These are phyloP conservation scores for Naegleria lovaniensis DNA, from an alignment of 208 protist species.

Conservation along the genomic window DNA sequence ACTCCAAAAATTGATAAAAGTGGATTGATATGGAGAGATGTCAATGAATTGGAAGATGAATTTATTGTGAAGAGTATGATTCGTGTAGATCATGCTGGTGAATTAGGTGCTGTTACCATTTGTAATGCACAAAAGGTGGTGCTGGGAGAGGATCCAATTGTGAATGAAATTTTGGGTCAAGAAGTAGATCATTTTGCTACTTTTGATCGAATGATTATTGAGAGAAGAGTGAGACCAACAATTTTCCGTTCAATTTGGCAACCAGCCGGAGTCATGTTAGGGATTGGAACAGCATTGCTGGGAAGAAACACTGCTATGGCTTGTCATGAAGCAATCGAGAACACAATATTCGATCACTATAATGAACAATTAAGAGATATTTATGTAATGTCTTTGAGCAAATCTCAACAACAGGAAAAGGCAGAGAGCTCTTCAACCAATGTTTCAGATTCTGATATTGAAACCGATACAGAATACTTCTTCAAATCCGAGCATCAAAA, in stretches of 20 bases:
- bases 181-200: constrained; percentile 16
- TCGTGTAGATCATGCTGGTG: constrained; percentile 25
- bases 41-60: not conserved
- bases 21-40: not conserved
- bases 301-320: constrained; percentile 15
- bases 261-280: not conserved
- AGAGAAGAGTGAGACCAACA: constrained; percentile 25
- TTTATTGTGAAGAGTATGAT: not conserved
- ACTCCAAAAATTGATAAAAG: not conserved
- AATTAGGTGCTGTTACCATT: constrained; percentile 31
- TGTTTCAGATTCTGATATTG: not conserved
- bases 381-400: constrained; percentile 4
- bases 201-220: constrained; percentile 13
- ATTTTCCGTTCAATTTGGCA: constrained; percentile 18
- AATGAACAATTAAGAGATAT: constrained; percentile 33
- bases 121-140: constrained; percentile 8
- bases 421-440: not conserved
- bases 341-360: constrained; percentile 26
- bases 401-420: not conserved
- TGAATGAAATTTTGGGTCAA: constrained; percentile 23
- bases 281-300: not conserved
- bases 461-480: not conserved
- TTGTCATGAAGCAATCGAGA: constrained; percentile 26
- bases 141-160: not conserved
- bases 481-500: not conserved